A percentile compares a stretch with the other conserved stretches of the same genome.
phyloP scores from a whole-genome alignment of 768 basidiomycete genomes.

The Mycena crocata region DNA sequence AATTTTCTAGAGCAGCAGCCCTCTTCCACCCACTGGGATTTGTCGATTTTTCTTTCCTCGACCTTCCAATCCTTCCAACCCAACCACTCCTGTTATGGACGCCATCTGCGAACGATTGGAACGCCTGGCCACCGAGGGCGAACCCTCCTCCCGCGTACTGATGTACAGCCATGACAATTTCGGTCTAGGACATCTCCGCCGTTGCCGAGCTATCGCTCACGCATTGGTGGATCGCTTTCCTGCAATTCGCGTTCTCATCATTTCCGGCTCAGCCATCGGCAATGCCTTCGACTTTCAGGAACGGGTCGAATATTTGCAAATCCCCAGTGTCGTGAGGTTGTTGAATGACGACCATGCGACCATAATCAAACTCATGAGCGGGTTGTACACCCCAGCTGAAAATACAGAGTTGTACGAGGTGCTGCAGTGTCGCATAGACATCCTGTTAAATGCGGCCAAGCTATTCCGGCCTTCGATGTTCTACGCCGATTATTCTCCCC shows the following conservation, averaged over 20 bases:
- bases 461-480: slow-evolving; percentile 11
- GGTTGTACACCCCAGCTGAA: slow-evolving; percentile 13
- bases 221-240: slow-evolving; percentile 18
- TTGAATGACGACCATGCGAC: slow-evolving; percentile 18
- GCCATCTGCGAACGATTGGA: slow-evolving; percentile 12
- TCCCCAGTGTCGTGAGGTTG: slow-evolving; percentile 18
- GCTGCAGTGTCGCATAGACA: slow-evolving; percentile 12
- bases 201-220: slow-evolving; percentile 19
- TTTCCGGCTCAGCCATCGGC: slow-evolving; percentile 21
- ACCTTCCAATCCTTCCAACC: no score
- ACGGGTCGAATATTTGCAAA: slow-evolving; percentile 23
- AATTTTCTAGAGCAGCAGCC: background rate
- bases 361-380: slow-evolving; percentile 22
- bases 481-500: slow-evolving; percentile 16
- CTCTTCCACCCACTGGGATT: background rate
- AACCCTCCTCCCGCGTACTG: slow-evolving; percentile 1
- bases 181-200: slow-evolving; percentile 18
- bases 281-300: slow-evolving; percentile 20
- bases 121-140: background rate
- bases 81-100: no score
- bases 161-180: slow-evolving; percentile 27
- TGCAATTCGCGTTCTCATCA: slow-evolving; percentile 3
- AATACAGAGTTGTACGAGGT: slow-evolving; percentile 10
- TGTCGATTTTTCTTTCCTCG: no score
- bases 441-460: slow-evolving; percentile 16